Evolutionary conservation across 192 early-diverging fungal species (phyloP).

Genomic region (Backusella tuberculispora): DNA sequence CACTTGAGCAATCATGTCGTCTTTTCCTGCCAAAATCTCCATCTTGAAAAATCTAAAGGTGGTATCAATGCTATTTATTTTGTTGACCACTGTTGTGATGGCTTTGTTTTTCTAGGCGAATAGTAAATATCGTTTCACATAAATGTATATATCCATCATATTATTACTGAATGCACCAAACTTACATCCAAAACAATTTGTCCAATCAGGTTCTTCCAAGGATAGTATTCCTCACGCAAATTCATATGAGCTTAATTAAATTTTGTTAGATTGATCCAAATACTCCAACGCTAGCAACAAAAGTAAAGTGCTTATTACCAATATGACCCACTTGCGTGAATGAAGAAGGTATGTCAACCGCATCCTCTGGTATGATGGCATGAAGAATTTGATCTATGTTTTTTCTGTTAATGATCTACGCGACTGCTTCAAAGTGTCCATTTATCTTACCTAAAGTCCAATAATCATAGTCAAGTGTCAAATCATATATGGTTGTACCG

Average conservation of each 20-base stretch:
- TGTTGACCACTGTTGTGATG: conserved; percentile 94
- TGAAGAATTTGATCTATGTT: conserved; percentile 18
- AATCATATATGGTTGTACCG: not conserved
- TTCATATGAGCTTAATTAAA: conserved; percentile 86
- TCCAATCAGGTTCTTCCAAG: conserved; percentile 93
- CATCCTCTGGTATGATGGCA: conserved; percentile 17
- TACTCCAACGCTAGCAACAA: not conserved
- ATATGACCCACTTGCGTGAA: conserved; percentile 93
- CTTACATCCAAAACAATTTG: conserved; percentile 92
- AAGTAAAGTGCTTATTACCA: conserved; percentile 47
- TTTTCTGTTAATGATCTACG: not conserved
- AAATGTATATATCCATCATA: not conserved
- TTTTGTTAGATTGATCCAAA: not conserved
- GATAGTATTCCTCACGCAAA: conserved; percentile 85
- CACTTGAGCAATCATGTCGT: conserved; percentile 86
- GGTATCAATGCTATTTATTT: conserved; percentile 92
- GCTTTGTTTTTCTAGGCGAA: conserved; percentile 79
- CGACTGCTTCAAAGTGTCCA: not conserved
- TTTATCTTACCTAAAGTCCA: conserved; percentile 76
- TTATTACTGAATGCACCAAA: not conserved
- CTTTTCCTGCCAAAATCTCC: conserved; percentile 92
- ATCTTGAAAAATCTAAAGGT: conserved; percentile 96
- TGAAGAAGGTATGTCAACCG: conserved; percentile 49
- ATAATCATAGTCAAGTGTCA: conserved; percentile 19
- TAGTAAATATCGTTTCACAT: not conserved